Evolutionary conservation across 257 asterid species (phyloP).

Genomic region (Salvia rosmarinus): DNA sequence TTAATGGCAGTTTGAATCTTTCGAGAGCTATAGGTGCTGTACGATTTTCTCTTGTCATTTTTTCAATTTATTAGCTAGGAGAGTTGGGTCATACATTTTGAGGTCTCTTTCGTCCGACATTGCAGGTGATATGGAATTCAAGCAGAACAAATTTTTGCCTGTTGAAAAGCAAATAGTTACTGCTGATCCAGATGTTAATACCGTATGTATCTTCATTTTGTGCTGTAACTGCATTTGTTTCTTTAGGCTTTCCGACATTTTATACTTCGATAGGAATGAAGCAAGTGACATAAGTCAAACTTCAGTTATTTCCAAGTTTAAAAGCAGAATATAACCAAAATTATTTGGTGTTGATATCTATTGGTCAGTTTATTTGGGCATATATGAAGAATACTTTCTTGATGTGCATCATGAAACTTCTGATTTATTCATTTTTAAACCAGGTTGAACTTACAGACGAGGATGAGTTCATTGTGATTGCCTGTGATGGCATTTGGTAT

Average conservation of each 20-base stretch:
- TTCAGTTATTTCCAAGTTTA: background rate
- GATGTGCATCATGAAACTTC: conserved; percentile 7
- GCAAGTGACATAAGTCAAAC: background rate
- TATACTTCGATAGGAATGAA: conserved; percentile 28
- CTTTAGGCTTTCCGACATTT: background rate
- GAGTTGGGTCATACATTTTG: no score
- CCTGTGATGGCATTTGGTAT: conserved; percentile 98
- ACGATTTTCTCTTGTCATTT: conserved; percentile 8
- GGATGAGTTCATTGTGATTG: conserved; percentile 89
- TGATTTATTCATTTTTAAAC: conserved; percentile 25
- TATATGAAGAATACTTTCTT: conserved; percentile 5
- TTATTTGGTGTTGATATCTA: background rate
- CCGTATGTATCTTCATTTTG: conserved; percentile 47
- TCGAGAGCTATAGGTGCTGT: conserved; percentile 89
- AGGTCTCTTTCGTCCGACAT: conserved; percentile 11
- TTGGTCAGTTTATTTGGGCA: background rate
- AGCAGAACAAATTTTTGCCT: conserved; percentile 89
- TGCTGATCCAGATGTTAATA: conserved; percentile 91
- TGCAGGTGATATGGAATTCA: conserved; percentile 99
- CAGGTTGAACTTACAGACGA: conserved; percentile 91
- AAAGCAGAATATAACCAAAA: background rate
- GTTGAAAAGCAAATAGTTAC: conserved; percentile 88
- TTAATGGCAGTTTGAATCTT: conserved; percentile 89
- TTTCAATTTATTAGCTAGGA: background rate
- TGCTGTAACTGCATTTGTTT: background rate